These are phyloP conservation scores for Cercospora beticola DNA, from an alignment of 2,329 filamentous ascomycete species.

Conservation along the genomic window DNA sequence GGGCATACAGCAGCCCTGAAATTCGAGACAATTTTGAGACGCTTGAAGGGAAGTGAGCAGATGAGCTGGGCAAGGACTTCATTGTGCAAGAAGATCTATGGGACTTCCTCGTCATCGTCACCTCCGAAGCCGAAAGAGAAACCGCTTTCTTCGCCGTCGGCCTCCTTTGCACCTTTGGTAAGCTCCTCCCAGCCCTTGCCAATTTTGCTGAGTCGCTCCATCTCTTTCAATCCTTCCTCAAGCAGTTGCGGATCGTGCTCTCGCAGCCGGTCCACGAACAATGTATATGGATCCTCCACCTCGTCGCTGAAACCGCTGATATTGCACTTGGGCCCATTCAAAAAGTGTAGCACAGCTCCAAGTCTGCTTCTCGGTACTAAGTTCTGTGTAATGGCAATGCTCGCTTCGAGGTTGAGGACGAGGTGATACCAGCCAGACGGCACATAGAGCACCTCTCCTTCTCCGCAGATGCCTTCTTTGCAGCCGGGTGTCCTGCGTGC, in stretches of 20 bases:
- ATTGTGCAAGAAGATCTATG: constrained; percentile 10
- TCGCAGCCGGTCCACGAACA: constrained; percentile 70
- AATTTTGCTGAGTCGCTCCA: constrained; percentile 61
- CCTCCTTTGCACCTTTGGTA: constrained; percentile 57
- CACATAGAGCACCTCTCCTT: constrained; percentile 87
- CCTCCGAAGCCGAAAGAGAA: constrained; percentile 64
- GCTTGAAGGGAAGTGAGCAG: not conserved
- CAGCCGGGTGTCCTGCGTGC: constrained; percentile 75
- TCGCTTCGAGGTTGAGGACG: constrained; percentile 81
- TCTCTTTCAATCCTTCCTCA: constrained; percentile 61
- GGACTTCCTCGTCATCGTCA: constrained; percentile 43
- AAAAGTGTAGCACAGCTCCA: constrained; percentile 72
- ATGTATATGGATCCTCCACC: constrained; percentile 68
- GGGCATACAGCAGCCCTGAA: not conserved
- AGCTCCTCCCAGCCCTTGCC: constrained; percentile 87
- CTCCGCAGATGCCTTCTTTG: constrained; percentile 77
- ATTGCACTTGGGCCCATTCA: constrained; percentile 78
- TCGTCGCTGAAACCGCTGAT: constrained; percentile 79
- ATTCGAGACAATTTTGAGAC: not conserved
- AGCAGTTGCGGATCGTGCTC: constrained; percentile 66
- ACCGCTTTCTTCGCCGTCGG: constrained; percentile 49
- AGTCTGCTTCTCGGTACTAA: constrained; percentile 80
- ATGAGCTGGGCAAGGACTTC: not conserved
- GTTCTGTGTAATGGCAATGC: constrained; percentile 91
- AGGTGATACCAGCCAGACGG: constrained; percentile 97